Percentiles rank a stretch among this genome's conserved stretches.
Evolutionary conservation across 2,329 filamentous ascomycete species (phyloP).

Genomic region (Curvularia spicifera): DNA sequence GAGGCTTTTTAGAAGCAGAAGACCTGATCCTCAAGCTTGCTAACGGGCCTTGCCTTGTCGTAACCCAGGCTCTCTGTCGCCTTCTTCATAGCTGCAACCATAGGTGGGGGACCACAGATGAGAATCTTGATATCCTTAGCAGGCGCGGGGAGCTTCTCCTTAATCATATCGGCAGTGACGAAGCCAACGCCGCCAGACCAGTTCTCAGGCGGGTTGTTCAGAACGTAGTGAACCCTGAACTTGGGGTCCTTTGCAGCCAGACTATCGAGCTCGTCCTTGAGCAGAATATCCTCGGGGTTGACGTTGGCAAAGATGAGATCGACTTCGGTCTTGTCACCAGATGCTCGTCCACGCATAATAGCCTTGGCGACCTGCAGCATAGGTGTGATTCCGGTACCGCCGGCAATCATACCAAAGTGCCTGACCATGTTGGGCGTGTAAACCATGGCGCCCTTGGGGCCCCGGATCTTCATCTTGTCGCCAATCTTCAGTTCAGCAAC

Average conservation of each 20-base stretch:
- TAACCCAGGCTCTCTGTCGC: constrained; percentile 86
- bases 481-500: constrained; percentile 83
- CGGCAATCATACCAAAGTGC: constrained; percentile 97
- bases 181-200: constrained; percentile 95
- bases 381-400: constrained; percentile 95
- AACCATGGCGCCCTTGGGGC: constrained; percentile 97
- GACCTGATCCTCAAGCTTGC: constrained; percentile 97
- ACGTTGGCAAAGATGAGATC: constrained; percentile 96
- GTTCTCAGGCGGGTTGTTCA: constrained; percentile 91
- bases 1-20: constrained; percentile 79
- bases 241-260: constrained; percentile 77
- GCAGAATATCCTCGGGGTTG: constrained; percentile 86
- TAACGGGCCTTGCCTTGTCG: constrained; percentile 90
- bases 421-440: constrained; percentile 97
- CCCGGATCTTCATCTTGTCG: constrained; percentile 81
- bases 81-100: constrained; percentile 98
- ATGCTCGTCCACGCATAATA: constrained; percentile 74
- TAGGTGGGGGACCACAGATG: constrained; percentile 93
- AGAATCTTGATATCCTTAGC: constrained; percentile 90
- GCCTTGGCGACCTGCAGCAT: constrained; percentile 97
- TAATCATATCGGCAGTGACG: constrained; percentile 94
- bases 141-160: constrained; percentile 81
- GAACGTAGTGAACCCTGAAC: constrained; percentile 90
- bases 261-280: constrained; percentile 88
- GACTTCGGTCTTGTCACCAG: constrained; percentile 84